Evolutionary conservation across 768 basidiomycete species (phyloP).

Genomic region (Kwoniella bestiolae): DNA sequence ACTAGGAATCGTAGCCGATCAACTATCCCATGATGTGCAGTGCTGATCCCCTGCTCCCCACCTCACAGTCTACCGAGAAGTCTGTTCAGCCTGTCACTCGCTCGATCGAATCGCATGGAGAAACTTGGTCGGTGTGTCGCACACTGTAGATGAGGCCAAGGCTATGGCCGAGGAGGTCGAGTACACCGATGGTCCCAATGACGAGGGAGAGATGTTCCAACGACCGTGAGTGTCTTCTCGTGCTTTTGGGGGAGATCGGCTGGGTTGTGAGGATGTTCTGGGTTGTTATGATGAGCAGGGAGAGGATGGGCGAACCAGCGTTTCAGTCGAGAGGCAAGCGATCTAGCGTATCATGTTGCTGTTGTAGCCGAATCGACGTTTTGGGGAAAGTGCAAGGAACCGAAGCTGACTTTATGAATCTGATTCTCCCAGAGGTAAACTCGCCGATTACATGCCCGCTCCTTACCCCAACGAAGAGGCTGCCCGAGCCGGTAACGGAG

Average conservation of each 20-base stretch:
- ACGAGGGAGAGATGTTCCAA: constrained; percentile 96
- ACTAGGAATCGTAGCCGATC: too few species aligned
- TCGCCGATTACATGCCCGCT: constrained; percentile 91
- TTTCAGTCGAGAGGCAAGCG: too few species aligned
- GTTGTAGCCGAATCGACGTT: too few species aligned
- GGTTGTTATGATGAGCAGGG: too few species aligned
- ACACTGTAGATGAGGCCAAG: constrained; percentile 87
- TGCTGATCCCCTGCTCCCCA: constrained; percentile 67
- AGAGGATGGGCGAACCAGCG: too few species aligned
- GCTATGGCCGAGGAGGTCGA: constrained; percentile 95
- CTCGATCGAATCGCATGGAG: constrained; percentile 99
- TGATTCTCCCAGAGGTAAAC: constrained; percentile 76
- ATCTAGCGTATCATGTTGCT: too few species aligned
- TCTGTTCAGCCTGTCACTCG: constrained; percentile 98
- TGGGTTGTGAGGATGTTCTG: too few species aligned
- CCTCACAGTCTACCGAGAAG: constrained; percentile 93
- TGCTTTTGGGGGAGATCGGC: not conserved
- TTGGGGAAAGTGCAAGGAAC: too few species aligned
- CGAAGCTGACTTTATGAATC: too few species aligned
- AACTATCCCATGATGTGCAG: not conserved
- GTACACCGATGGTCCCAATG: constrained; percentile 93
- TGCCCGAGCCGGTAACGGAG: constrained; percentile 87
- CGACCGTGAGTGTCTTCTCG: constrained; percentile 63
- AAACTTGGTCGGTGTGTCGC: constrained; percentile 96
- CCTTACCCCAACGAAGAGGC: constrained; percentile 99